Evolutionary conservation across 2,329 filamentous ascomycete species (phyloP).

Genomic region (Tympanopsis confertula): DNA sequence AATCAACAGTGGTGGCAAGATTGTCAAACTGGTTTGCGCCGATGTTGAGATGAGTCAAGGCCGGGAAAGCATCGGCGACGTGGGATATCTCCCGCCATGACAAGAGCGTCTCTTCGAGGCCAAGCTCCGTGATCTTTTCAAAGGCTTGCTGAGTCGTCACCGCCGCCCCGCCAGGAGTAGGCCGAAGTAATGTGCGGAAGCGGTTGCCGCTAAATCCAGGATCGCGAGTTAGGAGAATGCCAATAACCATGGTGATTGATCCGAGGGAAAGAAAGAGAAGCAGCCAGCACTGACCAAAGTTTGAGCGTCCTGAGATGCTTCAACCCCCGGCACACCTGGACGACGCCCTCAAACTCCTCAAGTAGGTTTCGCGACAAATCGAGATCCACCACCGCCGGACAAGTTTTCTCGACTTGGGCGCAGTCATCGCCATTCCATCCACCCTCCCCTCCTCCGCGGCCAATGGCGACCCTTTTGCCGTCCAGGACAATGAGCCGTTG

Average conservation of each 20-base stretch:
- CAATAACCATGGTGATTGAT: background rate
- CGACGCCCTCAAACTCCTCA: background rate
- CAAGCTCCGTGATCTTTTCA: constrained; percentile 42
- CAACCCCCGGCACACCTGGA: constrained; percentile 2
- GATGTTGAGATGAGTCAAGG: constrained; percentile 36
- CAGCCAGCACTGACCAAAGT: background rate
- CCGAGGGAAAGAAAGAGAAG: background rate
- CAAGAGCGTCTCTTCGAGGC: constrained; percentile 56
- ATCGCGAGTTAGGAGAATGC: constrained; percentile 6
- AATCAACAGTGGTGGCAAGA: constrained; percentile 29
- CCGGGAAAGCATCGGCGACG: constrained; percentile 38
- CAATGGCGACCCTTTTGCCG: constrained; percentile 46
- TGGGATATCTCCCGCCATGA: constrained; percentile 51
- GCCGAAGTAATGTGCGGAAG: constrained; percentile 35
- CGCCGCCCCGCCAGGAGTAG: constrained; percentile 17
- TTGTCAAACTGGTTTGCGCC: constrained; percentile 44
- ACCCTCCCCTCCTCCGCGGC: background rate
- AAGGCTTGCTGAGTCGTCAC: constrained; percentile 27
- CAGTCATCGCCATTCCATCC: constrained; percentile 15
- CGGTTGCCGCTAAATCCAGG: constrained; percentile 58
- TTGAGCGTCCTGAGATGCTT: background rate
- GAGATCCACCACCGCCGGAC: background rate
- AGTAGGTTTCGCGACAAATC: background rate
- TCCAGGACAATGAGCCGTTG: constrained; percentile 76
- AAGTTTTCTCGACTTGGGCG: constrained; percentile 5